Conservation (phyloP, 768 basidiomycete species). For the Xanthoconium stramineum region DNA sequence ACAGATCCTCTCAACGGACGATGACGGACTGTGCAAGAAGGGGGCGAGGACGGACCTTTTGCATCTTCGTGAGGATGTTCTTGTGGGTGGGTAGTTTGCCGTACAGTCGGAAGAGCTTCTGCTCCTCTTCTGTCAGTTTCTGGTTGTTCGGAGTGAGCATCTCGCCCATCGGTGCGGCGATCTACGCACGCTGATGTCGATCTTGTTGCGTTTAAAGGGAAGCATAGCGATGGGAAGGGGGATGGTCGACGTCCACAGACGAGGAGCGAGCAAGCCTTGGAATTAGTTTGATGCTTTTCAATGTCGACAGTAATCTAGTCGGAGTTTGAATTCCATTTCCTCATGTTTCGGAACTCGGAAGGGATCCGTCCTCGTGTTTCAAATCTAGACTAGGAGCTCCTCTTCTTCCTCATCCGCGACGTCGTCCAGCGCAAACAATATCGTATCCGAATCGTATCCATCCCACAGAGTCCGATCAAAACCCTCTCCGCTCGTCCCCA, state of each 20-base stretch:
- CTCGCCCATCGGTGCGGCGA: background rate
- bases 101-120: slow-evolving; percentile 91
- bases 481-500: background rate
- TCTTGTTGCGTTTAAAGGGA: slow-evolving; percentile 81
- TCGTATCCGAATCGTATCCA: slow-evolving; percentile 8
- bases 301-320: slow-evolving; percentile 20
- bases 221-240: slow-evolving; percentile 48
- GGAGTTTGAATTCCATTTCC: slow-evolving; percentile 22
- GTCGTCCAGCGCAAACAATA: slow-evolving; percentile 17
- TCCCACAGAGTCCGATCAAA: slow-evolving; percentile 7
- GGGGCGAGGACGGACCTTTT: slow-evolving; percentile 60
- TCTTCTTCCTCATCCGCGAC: slow-evolving; percentile 1
- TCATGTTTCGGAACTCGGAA: slow-evolving; percentile 34
- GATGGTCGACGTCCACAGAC: slow-evolving; percentile 14
- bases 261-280: slow-evolving; percentile 26
- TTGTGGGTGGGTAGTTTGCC: slow-evolving; percentile 94
- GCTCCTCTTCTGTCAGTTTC: slow-evolving; percentile 86
- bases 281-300: slow-evolving; percentile 9
- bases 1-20: slow-evolving; percentile 10
- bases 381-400: slow-evolving; percentile 8
- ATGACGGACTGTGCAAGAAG: background rate
- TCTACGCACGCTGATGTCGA: slow-evolving; percentile 83
- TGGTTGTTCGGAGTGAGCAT: slow-evolving; percentile 27
- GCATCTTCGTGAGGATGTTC: slow-evolving; percentile 91
- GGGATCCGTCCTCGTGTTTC: slow-evolving; percentile 14